Evolutionary conservation across 495 filamentous ascomycete species (phyloP).

Genomic region (Penicillium roqueforti): DNA sequence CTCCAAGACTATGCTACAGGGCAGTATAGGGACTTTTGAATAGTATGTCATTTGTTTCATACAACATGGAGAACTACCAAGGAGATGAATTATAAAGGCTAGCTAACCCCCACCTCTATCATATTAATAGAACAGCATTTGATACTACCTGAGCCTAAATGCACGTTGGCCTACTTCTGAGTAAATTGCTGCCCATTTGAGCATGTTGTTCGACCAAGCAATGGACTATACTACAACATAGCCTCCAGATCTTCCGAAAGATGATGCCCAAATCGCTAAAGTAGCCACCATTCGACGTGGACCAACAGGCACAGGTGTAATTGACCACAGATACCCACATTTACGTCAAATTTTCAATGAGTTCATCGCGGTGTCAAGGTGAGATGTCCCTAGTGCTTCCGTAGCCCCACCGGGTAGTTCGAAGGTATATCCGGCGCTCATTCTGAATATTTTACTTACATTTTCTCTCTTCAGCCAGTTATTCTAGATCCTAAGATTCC

Average conservation of each 20-base stretch:
- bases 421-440: neutral
- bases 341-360: neutral
- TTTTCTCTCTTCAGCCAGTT: neutral
- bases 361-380: neutral
- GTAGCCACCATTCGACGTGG: neutral
- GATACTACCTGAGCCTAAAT: neutral
- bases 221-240: neutral
- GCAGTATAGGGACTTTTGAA: neutral
- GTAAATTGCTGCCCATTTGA: neutral
- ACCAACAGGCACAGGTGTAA: neutral
- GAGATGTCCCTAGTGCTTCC: neutral
- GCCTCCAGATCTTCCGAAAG: neutral
- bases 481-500: no score
- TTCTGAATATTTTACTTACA: neutral
- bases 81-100: neutral
- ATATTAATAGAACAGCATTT: neutral
- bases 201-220: neutral
- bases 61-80: neutral
- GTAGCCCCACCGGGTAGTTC: neutral
- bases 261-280: neutral
- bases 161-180: conserved; percentile 2
- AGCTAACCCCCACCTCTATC: neutral
- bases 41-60: neutral
- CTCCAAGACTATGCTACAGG: neutral
- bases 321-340: neutral